A percentile compares a stretch with the other conserved stretches of the same genome.
phyloP scores from a whole-genome alignment of 208 protist genomes.

The Trypanosoma conorhini region DNA sequence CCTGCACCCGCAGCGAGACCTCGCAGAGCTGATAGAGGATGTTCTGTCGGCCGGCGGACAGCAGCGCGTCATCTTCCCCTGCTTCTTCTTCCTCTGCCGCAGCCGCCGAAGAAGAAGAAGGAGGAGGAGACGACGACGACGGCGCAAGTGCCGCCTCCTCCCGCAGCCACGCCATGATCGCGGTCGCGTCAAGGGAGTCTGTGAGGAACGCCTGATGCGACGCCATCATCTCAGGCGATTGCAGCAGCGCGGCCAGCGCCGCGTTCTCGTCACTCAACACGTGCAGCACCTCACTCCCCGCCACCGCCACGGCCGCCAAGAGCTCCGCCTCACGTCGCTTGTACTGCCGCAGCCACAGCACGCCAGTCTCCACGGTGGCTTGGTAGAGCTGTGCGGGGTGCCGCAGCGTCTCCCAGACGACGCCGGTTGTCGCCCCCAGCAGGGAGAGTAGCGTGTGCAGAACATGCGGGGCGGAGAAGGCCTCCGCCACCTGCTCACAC shows the following conservation, averaged over 20 bases:
- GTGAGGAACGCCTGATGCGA: constrained; percentile 59
- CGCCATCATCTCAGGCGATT: constrained; percentile 27
- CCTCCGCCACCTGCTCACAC: constrained; percentile 41
- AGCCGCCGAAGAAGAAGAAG: background rate
- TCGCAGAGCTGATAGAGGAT: constrained; percentile 54
- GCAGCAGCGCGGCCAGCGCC: constrained; percentile 33
- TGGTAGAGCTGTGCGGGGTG: constrained; percentile 29
- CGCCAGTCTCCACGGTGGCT: background rate
- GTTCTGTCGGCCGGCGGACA: constrained; percentile 15
- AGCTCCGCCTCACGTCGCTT: constrained; percentile 50
- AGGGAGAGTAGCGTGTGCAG: constrained; percentile 39
- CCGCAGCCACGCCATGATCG: constrained; percentile 36
- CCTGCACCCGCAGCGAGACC: constrained; percentile 47
- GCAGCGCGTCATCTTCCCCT: constrained; percentile 1
- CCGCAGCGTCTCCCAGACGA: constrained; percentile 41
- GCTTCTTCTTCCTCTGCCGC: background rate
- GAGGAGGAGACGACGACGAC: constrained; percentile 4
- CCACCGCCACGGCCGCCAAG: constrained; percentile 40
- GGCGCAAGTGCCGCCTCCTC: constrained; percentile 23
- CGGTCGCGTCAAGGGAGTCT: constrained; percentile 34
- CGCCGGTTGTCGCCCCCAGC: constrained; percentile 31
- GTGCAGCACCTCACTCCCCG: constrained; percentile 47
- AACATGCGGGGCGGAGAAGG: constrained; percentile 32
- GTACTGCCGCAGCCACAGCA: constrained; percentile 34
- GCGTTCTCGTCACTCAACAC: constrained; percentile 57